Percentiles rank a stretch among this genome's conserved stretches.
Evolutionary conservation across 306 rosid genomes (phyloP).

Genomic region (Lathyrus aphaca): DNA sequence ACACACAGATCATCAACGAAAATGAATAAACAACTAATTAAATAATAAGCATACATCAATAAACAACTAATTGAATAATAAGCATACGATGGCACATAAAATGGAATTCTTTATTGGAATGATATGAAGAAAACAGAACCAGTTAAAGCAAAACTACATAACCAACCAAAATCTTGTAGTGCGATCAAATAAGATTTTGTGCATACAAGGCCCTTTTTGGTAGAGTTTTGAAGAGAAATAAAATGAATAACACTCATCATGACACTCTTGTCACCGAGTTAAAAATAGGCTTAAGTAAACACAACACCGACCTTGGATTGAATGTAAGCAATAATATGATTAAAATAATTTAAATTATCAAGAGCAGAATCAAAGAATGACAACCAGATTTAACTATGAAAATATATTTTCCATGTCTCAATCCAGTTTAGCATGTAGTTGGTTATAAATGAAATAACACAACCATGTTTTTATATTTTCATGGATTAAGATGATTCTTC

Average conservation of each 20-base stretch:
- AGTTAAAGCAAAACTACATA: constrained; percentile 22
- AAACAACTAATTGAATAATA: constrained; percentile 23
- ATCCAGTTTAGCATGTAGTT: constrained; percentile 9
- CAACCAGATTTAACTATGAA: background rate
- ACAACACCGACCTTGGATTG: constrained; percentile 27
- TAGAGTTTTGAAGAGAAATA: constrained; percentile 20
- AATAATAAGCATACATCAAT: background rate
- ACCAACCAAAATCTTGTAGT: constrained; percentile 20
- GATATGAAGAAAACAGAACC: constrained; percentile 28
- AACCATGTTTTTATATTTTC: background rate
- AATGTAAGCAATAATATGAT: background rate
- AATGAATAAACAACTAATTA: constrained; percentile 39
- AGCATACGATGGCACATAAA: constrained; percentile 31
- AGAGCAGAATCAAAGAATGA: constrained; percentile 5
- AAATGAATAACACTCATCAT: constrained; percentile 24
- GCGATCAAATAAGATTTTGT: constrained; percentile 4
- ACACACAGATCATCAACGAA: constrained; percentile 40
- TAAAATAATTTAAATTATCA: constrained; percentile 10
- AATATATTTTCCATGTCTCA: background rate
- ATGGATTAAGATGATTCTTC: constrained; percentile 8
- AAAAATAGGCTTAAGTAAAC: constrained; percentile 10
- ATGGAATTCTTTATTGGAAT: constrained; percentile 35
- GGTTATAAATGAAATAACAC: background rate
- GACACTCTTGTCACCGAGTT: background rate
- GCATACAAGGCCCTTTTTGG: constrained; percentile 12